A percentile compares a stretch with the other conserved stretches of the same genome.
Conservation (phyloP, 2,329 filamentous ascomycete genomes). For the Pleoardoris graminearum region DNA sequence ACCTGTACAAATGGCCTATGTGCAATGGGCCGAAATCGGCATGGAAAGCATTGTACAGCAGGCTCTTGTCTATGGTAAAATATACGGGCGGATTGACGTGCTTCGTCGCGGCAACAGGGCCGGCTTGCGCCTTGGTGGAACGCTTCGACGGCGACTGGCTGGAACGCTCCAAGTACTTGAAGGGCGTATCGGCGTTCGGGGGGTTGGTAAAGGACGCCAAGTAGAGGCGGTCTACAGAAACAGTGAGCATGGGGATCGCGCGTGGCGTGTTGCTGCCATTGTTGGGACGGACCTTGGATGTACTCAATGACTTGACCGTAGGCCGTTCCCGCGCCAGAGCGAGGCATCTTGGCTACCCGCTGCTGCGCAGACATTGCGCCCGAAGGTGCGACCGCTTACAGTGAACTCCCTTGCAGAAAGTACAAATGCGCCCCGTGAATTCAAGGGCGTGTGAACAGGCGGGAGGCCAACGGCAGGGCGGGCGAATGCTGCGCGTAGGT, state of each 20-base stretch:
- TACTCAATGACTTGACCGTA: constrained; percentile 94
- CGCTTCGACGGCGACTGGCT: constrained; percentile 74
- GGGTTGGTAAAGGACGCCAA: constrained; percentile 86
- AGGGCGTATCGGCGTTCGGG: constrained; percentile 79
- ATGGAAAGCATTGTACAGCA: constrained; percentile 98
- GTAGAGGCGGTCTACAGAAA: constrained; percentile 78
- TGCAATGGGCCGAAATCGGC: constrained; percentile 97
- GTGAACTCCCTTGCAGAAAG: constrained; percentile 16
- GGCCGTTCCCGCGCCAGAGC: constrained; percentile 50
- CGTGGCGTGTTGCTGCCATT: constrained; percentile 32
- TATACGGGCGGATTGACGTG: constrained; percentile 74
- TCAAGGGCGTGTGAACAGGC: constrained; percentile 13
- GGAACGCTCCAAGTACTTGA: constrained; percentile 75
- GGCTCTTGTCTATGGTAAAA: constrained; percentile 89
- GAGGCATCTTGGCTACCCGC: constrained; percentile 36
- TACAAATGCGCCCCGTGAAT: constrained; percentile 18
- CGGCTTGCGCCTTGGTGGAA: constrained; percentile 66
- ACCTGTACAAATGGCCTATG: constrained; percentile 95
- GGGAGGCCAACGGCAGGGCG: constrained; percentile 23
- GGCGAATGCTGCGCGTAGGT: constrained; percentile 19
- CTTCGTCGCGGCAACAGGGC: constrained; percentile 57
- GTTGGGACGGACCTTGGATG: constrained; percentile 74
- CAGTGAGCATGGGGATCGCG: constrained; percentile 12
- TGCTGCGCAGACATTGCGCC: constrained; percentile 31
- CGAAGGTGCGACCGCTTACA: constrained; percentile 22